A percentile compares a stretch with the other conserved stretches of the same genome.
phyloP scores from a whole-genome alignment of 208 protist genomes.

The Crithidia fasciculata region DNA sequence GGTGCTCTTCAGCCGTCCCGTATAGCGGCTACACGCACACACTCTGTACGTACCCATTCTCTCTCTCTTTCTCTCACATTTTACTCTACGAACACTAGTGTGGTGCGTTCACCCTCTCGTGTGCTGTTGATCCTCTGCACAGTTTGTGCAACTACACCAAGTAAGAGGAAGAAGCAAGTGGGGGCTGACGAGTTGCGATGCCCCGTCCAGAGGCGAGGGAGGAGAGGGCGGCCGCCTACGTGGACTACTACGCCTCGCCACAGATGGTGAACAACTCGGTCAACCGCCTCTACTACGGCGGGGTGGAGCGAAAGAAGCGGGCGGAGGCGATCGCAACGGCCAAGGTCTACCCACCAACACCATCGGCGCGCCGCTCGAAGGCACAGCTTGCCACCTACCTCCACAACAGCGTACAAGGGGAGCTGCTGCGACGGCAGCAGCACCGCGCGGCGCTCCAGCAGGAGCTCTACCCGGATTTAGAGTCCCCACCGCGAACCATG shows the following conservation, averaged over 20 bases:
- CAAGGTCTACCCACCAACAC: conserved; percentile 51
- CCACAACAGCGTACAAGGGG: conserved; percentile 60
- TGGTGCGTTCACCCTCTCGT: too few species aligned
- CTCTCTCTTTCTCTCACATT: too few species aligned
- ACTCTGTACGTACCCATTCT: too few species aligned
- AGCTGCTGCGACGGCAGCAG: conserved; percentile 77
- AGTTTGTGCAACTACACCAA: background rate
- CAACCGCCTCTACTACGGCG: conserved; percentile 66
- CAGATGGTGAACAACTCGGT: conserved; percentile 78
- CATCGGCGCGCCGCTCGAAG: conserved; percentile 51
- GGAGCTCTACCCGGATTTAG: conserved; percentile 59
- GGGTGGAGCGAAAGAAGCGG: conserved; percentile 48
- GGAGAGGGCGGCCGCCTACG: conserved; percentile 66
- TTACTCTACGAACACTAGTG: too few species aligned
- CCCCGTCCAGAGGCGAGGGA: conserved; percentile 74
- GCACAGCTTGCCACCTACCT: conserved; percentile 73
- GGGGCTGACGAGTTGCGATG: conserved; percentile 31
- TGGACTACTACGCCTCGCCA: conserved; percentile 80
- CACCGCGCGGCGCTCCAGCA: conserved; percentile 56
- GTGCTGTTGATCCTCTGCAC: too few species aligned
- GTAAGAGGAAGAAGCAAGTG: background rate
- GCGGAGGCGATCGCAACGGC: conserved; percentile 46
- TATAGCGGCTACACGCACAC: too few species aligned
- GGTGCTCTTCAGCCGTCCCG: too few species aligned
- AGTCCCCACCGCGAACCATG: conserved; percentile 29